Evolutionary conservation across 2,329 filamentous ascomycete species (phyloP).

Genomic region (Orbilia quercus): DNA sequence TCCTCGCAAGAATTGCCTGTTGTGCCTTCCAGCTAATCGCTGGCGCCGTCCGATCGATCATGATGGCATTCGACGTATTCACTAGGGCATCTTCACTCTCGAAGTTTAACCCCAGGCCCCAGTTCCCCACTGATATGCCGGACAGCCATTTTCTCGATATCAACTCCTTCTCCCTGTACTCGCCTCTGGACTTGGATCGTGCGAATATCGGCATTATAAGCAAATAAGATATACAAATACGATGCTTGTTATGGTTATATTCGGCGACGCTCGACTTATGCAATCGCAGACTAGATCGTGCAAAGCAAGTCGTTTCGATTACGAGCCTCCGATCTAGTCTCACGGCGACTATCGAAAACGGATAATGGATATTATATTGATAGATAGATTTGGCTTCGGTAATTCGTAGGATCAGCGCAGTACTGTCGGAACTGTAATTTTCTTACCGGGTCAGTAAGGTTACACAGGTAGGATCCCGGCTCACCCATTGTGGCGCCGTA

Average conservation of each 20-base stretch:
- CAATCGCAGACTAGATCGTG: not conserved
- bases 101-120: slow-evolving; percentile 37
- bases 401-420: not conserved
- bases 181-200: slow-evolving; percentile 35
- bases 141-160: slow-evolving; percentile 42
- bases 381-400: no score
- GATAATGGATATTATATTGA: slow-evolving; percentile 3
- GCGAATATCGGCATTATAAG: slow-evolving; percentile 46
- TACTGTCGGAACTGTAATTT: slow-evolving; percentile 1
- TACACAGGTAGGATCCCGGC: slow-evolving; percentile 6
- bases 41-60: slow-evolving; percentile 48
- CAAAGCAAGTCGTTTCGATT: not conserved
- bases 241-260: slow-evolving; percentile 4
- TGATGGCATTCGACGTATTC: slow-evolving; percentile 41
- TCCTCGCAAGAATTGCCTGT: slow-evolving; percentile 29
- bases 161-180: slow-evolving; percentile 29
- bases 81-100: slow-evolving; percentile 26
- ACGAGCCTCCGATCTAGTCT: not conserved
- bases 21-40: slow-evolving; percentile 32
- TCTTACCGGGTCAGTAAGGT: slow-evolving; percentile 26
- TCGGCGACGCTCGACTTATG: slow-evolving; percentile 9
- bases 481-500: not conserved
- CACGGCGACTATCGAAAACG: not conserved
- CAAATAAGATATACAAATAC: slow-evolving; percentile 6
- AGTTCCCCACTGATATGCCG: slow-evolving; percentile 46